Conservation (phyloP, 768 basidiomycete species). For the Pleurotus citrinopileatus region DNA sequence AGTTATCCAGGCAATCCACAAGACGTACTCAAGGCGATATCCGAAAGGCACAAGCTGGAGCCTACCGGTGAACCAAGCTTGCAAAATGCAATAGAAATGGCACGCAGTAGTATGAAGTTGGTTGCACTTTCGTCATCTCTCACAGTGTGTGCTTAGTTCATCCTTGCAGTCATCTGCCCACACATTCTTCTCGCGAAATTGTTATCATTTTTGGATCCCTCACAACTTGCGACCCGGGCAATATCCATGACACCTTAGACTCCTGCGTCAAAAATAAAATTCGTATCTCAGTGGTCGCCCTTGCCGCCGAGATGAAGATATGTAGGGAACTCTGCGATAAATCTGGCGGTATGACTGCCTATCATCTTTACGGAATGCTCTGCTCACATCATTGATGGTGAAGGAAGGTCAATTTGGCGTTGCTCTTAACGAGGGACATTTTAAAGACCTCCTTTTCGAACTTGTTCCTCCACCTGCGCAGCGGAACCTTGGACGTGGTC, state of each 20-base stretch:
- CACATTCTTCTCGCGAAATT: constrained; percentile 94
- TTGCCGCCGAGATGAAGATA: constrained; percentile 98
- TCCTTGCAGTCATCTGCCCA: constrained; percentile 82
- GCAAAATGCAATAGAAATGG: constrained; percentile 98
- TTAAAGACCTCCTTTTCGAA: constrained; percentile 94
- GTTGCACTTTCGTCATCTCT: constrained; percentile 6
- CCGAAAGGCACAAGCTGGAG: constrained; percentile 85
- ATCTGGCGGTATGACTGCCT: constrained; percentile 72
- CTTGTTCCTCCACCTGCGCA: constrained; percentile 93
- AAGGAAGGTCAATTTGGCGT: constrained; percentile 82
- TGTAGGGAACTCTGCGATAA: constrained; percentile 89
- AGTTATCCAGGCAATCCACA: constrained; percentile 80
- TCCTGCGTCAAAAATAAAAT: constrained; percentile 79
- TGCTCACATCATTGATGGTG: constrained; percentile 10
- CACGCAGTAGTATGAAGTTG: constrained; percentile 88
- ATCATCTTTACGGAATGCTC: constrained; percentile 8
- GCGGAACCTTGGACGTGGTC: constrained; percentile 45
- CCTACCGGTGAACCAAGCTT: constrained; percentile 92
- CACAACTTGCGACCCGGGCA: constrained; percentile 96
- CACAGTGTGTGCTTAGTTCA: constrained; percentile 9
- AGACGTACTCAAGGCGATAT: constrained; percentile 85
- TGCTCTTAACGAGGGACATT: constrained; percentile 97
- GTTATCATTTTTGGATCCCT: constrained; percentile 92
- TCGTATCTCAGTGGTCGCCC: constrained; percentile 88
- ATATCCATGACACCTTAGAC: constrained; percentile 94